Base-by-base conservation (phyloP, 306 rosid species). In the Glycine latifolia region DNA sequence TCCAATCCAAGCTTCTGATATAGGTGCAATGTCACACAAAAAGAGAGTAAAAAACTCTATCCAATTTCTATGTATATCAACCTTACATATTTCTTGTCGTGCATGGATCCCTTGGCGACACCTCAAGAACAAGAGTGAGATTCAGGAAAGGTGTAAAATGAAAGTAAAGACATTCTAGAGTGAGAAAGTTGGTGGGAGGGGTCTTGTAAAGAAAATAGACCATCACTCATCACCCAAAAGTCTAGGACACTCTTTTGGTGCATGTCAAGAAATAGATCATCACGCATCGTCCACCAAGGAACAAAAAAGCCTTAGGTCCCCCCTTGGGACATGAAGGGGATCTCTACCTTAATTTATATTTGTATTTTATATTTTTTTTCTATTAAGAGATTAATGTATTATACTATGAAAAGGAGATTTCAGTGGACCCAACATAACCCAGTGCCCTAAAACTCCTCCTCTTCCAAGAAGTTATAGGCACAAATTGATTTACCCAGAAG, bases 121-220 rank as follows among this genome's bases (percentile, higher is more conserved):
- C 80, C 76, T 78, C 71, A 62, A 53, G 48, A 72, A 66, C 59
- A 35, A 20, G 61, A 75, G 67, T 72, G 76, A 84, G 63, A 76
- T 15, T 4, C 71, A 83, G 66, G 81, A 74, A 80, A 86, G 82
- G 67, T 89, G 95, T 93, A 85, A 91, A 93, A 88, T 83, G 85
- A 86, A 93, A 91, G 97, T 87, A 92, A 92, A 87, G 91, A 83
- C 85, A 79, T 55, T 82, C 50, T 73, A 76, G 73, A 72, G 88
- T 58, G 85, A 82, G 73, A 81, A 33, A 79, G 71, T 87, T 80
- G 86, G 90, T 84, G 73, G 15, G 86, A 77, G 89, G 88, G 88
- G 72, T 67, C 71, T 52, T 41, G 49, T 55, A 72, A 53, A 56
- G 60, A 15, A 56, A 56, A 6, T n/a, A n/a, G 26, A 55, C 1